These are phyloP conservation scores for Spizellomyces punctatus DNA, from an alignment of 192 early-diverging fungal species.

Conservation along the genomic window DNA sequence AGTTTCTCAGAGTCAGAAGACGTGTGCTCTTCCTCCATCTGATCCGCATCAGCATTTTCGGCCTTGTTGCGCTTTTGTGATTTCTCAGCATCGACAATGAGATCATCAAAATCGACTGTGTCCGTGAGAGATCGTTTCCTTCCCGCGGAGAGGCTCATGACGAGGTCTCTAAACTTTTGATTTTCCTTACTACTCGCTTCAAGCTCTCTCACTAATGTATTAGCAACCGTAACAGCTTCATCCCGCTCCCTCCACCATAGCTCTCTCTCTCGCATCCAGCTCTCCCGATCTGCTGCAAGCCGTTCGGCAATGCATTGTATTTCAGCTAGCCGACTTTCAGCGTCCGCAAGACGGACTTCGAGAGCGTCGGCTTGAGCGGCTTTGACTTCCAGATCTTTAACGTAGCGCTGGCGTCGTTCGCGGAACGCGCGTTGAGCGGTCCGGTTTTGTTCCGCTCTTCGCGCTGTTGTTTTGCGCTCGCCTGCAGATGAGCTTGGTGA, in stretches of 20 bases:
- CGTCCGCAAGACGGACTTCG: constrained; percentile 12
- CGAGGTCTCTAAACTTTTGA: constrained; percentile 14
- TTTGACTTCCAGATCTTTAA: constrained; percentile 75
- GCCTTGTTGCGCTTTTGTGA: background rate
- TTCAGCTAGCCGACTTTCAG: constrained; percentile 14
- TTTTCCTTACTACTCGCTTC: constrained; percentile 25
- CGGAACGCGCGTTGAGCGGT: constrained; percentile 90
- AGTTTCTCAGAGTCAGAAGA: background rate
- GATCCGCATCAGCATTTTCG: background rate
- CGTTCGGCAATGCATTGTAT: constrained; percentile 25
- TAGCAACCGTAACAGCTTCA: constrained; percentile 20
- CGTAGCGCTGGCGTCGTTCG: constrained; percentile 81
- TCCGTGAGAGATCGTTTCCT: background rate
- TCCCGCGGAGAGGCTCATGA: background rate
- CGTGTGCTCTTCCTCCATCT: background rate
- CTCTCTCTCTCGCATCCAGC: constrained; percentile 25
- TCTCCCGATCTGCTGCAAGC: constrained; percentile 21
- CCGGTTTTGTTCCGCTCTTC: constrained; percentile 87
- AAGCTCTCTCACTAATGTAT: constrained; percentile 16
- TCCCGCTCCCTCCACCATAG: constrained; percentile 37
- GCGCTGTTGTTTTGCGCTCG: constrained; percentile 48
- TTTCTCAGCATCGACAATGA: too few species aligned
- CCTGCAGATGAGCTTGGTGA: constrained; percentile 10
- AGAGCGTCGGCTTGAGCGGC: constrained; percentile 36
- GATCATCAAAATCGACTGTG: background rate